These are phyloP conservation scores for Pisolithus microcarpus DNA, from an alignment of 768 basidiomycete species.

Conservation along the genomic window DNA sequence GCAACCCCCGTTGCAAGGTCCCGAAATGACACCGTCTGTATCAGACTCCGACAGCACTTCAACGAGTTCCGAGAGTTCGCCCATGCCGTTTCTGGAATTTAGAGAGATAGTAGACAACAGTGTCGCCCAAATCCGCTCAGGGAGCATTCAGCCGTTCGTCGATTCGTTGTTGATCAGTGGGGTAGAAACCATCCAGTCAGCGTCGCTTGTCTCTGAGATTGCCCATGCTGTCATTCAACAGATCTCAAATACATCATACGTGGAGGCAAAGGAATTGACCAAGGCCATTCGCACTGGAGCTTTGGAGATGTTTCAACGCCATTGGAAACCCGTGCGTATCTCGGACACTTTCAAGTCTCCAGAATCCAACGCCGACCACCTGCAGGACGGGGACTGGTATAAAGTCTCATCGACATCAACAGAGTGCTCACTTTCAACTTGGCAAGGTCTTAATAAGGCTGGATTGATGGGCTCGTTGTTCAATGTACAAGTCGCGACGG, in stretches of 20 bases:
- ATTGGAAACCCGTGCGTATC: slow-evolving; percentile 10
- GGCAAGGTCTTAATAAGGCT: slow-evolving; percentile 23
- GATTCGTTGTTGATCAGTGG: slow-evolving; percentile 3
- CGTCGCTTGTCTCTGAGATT: background rate
- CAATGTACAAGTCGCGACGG: slow-evolving; percentile 14
- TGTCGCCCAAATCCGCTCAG: background rate
- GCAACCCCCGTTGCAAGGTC: background rate
- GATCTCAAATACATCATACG: background rate
- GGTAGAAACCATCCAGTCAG: slow-evolving; percentile 1
- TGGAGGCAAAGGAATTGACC: slow-evolving; percentile 1
- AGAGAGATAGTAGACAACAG: slow-evolving; percentile 1
- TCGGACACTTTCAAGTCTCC: background rate
- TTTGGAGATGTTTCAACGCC: slow-evolving; percentile 6
- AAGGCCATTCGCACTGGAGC: slow-evolving; percentile 2
- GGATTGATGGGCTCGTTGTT: slow-evolving; percentile 29
- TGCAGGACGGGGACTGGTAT: slow-evolving; percentile 13
- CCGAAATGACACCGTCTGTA: background rate
- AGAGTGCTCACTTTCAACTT: slow-evolving; percentile 5
- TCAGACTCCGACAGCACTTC: slow-evolving; percentile 10
- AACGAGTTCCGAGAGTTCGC: background rate
- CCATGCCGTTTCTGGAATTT: slow-evolving; percentile 7
- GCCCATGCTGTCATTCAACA: slow-evolving; percentile 1
- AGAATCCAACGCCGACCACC: background rate
- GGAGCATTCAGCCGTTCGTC: slow-evolving; percentile 2
- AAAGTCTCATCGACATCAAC: background rate